Base-by-base conservation (phyloP, 805 yeast genomes). In the Hanseniaspora mollemarum region DNA sequence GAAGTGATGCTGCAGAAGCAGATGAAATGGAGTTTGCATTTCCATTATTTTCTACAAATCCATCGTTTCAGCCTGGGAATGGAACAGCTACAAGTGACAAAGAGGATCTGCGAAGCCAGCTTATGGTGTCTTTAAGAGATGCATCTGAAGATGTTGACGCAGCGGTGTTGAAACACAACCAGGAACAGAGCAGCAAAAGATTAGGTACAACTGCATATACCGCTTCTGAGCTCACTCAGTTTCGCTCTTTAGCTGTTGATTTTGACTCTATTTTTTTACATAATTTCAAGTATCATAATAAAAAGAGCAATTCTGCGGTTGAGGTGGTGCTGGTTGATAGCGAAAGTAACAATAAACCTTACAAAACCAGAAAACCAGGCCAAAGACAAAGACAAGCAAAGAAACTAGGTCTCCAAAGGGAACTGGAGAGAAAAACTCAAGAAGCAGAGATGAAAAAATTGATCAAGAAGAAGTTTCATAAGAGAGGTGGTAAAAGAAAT, bases 401-500 rank as follows among this genome's bases (percentile, higher is more conserved):
- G 36, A 59, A 55, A 50, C 18, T 53, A 15, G 68, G 62, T 7
- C 43, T 45, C 22, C 53, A 57, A 44, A 55, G 58, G 31, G 58
- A 55, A 22, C 25, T 53, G 25, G 61, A 57, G 40, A 62, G 69
- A 44, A 56, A 56, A 41, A 54, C 54, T 22, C 53, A 53, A 49
- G 59, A 51, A 2, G 49, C 54, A 22, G 60, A 58, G 50, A 46
- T 62, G 9, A 63, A 56, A 51, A 63, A 59, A 50, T 35, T 58
- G 39, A 51, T 59, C 2, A 65, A 65, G 54, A 65, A 65, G 56
- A 60, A 57, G 51, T 63, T 64, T 43, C 64, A 61, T 48, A 63
- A 60, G 50, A 62, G 69, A 51, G 69, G 69, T 51, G 69, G 69
- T 22, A 64, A 63, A 48, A 63, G 64, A 53, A 64, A 64, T 44